A percentile compares a stretch with the other conserved stretches of the same genome.
phyloP scores from a whole-genome alignment of 306 rosid genomes.

The Phaseolus lunatus region DNA sequence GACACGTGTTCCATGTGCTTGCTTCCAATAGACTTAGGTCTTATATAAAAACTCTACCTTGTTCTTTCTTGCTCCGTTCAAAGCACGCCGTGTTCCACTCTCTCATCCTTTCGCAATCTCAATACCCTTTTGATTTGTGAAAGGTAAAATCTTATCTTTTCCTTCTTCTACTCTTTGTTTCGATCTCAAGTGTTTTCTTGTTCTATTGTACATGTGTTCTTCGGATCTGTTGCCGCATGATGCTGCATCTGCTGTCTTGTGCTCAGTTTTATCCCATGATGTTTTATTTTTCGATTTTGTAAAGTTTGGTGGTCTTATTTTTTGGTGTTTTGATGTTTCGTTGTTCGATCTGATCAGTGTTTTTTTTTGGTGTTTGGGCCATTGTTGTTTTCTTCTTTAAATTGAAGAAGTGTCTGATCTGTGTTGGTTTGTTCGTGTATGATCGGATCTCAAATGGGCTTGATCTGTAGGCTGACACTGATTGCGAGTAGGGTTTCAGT shows the following conservation, averaged over 20 bases:
- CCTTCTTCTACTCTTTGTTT: background rate
- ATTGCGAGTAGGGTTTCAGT: background rate
- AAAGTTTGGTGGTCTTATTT: background rate
- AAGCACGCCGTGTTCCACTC: constrained; percentile 41
- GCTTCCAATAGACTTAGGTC: background rate
- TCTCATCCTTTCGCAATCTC: constrained; percentile 39
- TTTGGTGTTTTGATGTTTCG: background rate
- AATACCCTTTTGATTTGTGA: constrained; percentile 34
- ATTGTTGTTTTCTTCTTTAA: background rate
- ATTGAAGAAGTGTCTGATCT: constrained; percentile 19
- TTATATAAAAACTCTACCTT: constrained; percentile 25
- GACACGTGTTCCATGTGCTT: background rate
- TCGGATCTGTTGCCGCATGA: constrained; percentile 8
- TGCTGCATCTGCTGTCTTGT: background rate
- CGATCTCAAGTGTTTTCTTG: constrained; percentile 11
- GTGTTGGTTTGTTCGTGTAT: background rate
- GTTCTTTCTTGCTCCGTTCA: constrained; percentile 14
- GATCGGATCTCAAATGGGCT: constrained; percentile 18
- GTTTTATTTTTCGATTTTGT: background rate
- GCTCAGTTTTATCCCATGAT: background rate
- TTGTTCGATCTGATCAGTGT: background rate
- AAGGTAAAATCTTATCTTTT: constrained; percentile 30
- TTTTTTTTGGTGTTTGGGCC: background rate
- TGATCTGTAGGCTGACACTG: constrained; percentile 27
- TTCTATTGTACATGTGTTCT: background rate